Conservation (phyloP, 2,329 filamentous ascomycete genomes). For the Venturia aucupariae region DNA sequence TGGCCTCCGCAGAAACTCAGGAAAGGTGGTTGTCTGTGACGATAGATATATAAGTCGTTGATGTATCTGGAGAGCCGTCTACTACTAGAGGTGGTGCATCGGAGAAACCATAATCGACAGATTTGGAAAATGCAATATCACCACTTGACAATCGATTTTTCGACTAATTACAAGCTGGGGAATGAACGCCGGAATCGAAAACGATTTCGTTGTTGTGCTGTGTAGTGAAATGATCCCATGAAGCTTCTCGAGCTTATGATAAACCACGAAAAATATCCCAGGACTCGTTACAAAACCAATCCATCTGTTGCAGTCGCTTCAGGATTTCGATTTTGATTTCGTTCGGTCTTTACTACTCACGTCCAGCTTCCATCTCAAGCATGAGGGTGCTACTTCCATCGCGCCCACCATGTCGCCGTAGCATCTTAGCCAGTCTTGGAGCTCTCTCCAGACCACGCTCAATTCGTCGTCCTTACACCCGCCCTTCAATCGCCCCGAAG, state of each 20-base stretch:
- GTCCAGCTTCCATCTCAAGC: neutral
- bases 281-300: no score
- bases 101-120: no score
- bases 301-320: no score
- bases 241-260: neutral
- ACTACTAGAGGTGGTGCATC: no score
- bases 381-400: neutral
- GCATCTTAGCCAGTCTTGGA: constrained; percentile 2
- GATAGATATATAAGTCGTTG: no score
- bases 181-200: neutral
- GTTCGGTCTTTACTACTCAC: neutral
- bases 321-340: no score
- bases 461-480: constrained; percentile 30
- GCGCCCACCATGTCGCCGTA: constrained; percentile 8
- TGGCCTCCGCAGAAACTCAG: no score
- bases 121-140: neutral
- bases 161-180: no score
- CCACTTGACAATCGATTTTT: neutral
- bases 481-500: constrained; percentile 67
- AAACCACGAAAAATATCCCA: neutral
- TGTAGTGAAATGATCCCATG: no score
- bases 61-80: no score
- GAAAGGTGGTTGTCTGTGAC: no score
- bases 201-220: neutral
- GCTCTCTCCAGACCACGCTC: neutral